A percentile compares a stretch with the other conserved stretches of the same genome.
Evolutionary conservation across 768 basidiomycete genomes (phyloP).

Genomic region (Tremella mesenterica): DNA sequence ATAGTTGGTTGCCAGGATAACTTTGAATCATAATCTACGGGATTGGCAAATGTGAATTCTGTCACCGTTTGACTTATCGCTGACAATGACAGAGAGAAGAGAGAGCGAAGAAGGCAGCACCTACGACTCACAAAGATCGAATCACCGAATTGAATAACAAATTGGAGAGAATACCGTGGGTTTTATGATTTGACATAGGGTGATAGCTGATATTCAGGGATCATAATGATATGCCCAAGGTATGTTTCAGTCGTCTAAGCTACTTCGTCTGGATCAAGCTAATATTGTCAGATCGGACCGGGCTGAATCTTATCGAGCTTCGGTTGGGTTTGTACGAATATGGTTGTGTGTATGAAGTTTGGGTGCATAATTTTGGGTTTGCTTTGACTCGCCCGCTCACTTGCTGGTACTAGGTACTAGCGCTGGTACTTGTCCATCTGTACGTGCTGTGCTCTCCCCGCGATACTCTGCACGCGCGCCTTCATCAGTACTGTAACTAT

Average conservation of each 20-base stretch:
- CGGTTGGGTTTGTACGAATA: too few species aligned
- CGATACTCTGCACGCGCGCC: too few species aligned
- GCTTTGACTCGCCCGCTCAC: too few species aligned
- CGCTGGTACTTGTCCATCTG: too few species aligned
- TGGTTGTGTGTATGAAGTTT: too few species aligned
- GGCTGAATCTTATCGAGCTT: too few species aligned
- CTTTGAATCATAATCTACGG: background rate
- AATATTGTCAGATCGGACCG: slow-evolving; percentile 1
- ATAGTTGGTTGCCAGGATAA: background rate
- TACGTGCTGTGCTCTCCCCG: too few species aligned
- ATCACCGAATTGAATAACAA: slow-evolving; percentile 40
- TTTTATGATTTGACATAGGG: slow-evolving; percentile 3
- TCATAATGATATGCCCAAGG: slow-evolving; percentile 44
- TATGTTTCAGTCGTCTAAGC: slow-evolving; percentile 12
- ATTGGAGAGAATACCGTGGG: slow-evolving; percentile 37
- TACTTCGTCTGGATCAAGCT: background rate
- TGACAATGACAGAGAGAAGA: slow-evolving; percentile 41
- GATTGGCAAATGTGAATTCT: background rate
- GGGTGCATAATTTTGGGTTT: too few species aligned
- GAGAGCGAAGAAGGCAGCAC: slow-evolving; percentile 31
- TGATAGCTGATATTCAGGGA: slow-evolving; percentile 23
- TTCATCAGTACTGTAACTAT: too few species aligned
- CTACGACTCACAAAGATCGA: slow-evolving; percentile 42
- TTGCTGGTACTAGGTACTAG: too few species aligned
- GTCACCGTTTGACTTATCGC: too few species aligned